These are phyloP conservation scores for Dipteronia dyeriana DNA, from an alignment of 345 rosid genomes.

Conservation along the genomic window DNA sequence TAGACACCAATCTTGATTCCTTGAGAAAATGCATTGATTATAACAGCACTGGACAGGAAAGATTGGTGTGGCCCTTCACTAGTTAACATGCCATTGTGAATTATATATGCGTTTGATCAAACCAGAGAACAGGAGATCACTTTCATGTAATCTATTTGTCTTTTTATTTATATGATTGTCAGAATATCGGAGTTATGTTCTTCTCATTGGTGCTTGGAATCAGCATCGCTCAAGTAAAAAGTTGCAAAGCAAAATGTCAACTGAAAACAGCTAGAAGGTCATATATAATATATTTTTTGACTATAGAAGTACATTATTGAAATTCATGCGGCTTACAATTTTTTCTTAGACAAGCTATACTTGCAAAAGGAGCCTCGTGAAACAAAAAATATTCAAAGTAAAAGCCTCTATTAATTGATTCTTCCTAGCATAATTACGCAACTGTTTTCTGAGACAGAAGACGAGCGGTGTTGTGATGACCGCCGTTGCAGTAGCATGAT, in stretches of 20 bases:
- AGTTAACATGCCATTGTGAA: too few species aligned
- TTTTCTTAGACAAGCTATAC: neutral
- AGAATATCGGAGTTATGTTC: neutral
- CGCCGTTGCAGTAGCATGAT: slow-evolving; percentile 34
- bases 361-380: neutral
- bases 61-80: too few species aligned
- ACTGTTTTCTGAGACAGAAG: slow-evolving; percentile 20
- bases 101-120: too few species aligned
- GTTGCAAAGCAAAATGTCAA: neutral
- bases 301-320: neutral
- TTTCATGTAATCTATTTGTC: neutral
- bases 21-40: too few species aligned
- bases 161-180: neutral
- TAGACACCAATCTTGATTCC: too few species aligned
- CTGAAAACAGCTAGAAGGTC: neutral
- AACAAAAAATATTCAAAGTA: neutral
- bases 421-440: slow-evolving; percentile 13
- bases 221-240: neutral
- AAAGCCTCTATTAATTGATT: neutral
- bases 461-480: slow-evolving; percentile 7
- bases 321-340: neutral
- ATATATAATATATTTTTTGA: neutral
- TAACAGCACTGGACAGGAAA: too few species aligned
- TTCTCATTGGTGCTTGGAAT: neutral
- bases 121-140: neutral